These are phyloP conservation scores for Terfezia claveryi DNA, from an alignment of 495 filamentous ascomycete genomes.

Conservation along the genomic window DNA sequence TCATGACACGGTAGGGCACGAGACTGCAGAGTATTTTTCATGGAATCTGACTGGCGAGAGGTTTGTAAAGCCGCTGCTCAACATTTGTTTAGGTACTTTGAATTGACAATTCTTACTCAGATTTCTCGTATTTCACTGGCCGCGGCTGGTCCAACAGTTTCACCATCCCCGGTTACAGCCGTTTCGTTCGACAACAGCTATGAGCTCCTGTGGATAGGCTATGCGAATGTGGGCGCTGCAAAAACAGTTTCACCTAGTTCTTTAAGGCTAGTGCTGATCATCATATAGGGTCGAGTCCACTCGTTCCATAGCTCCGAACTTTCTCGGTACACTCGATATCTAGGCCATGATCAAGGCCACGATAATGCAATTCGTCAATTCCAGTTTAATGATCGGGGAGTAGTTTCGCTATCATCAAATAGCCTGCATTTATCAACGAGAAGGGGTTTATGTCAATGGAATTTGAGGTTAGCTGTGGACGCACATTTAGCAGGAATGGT, in stretches of 20 bases:
- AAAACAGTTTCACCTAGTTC: background rate
- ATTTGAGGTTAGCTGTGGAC: conserved; percentile 32
- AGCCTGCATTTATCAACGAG: conserved; percentile 59
- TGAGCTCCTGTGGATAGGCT: conserved; percentile 81
- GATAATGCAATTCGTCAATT: conserved; percentile 16
- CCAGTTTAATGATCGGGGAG: conserved; percentile 30
- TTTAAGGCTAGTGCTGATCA: background rate
- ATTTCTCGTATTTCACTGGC: conserved; percentile 2
- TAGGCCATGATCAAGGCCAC: conserved; percentile 11
- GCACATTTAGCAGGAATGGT: background rate
- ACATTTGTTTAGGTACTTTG: background rate
- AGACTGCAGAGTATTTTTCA: background rate
- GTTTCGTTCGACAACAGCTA: conserved; percentile 68
- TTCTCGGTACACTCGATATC: conserved; percentile 36
- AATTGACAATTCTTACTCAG: conserved; percentile 1
- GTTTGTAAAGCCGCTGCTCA: conserved; percentile 1
- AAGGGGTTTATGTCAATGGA: conserved; percentile 65
- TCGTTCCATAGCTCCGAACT: conserved; percentile 72
- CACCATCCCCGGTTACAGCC: conserved; percentile 5
- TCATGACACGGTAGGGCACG: too few relatives aligned
- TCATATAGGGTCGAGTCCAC: conserved; percentile 47
- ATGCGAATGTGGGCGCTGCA: conserved; percentile 47
- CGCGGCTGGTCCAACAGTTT: conserved; percentile 5
- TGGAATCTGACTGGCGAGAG: conserved; percentile 20
- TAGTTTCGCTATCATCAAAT: conserved; percentile 14